Conservation (phyloP, 2,329 filamentous ascomycete species). For the Fusarium kyushuense region DNA sequence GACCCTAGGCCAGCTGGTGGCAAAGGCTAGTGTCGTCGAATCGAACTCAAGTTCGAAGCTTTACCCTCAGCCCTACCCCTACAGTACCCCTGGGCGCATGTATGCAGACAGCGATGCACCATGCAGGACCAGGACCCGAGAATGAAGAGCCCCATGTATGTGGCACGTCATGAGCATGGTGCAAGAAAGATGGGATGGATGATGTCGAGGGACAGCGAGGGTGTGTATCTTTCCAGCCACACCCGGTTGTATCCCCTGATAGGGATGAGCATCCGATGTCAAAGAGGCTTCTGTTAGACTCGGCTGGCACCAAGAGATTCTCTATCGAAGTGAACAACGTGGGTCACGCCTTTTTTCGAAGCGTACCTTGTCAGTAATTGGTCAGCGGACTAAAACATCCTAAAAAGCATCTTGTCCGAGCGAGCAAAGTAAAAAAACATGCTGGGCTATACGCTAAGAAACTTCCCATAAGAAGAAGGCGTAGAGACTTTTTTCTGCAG, state of each 20-base stretch:
- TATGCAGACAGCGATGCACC: slow-evolving; percentile 31
- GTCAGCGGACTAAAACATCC: slow-evolving; percentile 7
- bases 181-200: slow-evolving; percentile 12
- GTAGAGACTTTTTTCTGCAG: slow-evolving; percentile 25
- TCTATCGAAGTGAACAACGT: slow-evolving; percentile 27
- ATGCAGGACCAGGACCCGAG: slow-evolving; percentile 29
- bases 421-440: slow-evolving; percentile 24
- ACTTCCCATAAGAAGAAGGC: neutral
- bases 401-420: slow-evolving; percentile 17
- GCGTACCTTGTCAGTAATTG: slow-evolving; percentile 25
- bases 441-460: slow-evolving; percentile 23
- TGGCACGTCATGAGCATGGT: slow-evolving; percentile 42
- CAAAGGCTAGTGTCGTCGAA: slow-evolving; percentile 40
- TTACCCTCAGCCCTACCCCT: slow-evolving; percentile 46
- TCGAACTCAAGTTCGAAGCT: slow-evolving; percentile 40
- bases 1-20: slow-evolving; percentile 48
- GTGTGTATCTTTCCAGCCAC: slow-evolving; percentile 29
- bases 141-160: slow-evolving; percentile 30
- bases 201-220: slow-evolving; percentile 12
- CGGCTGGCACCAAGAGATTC: slow-evolving; percentile 6
- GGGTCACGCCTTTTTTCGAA: slow-evolving; percentile 31
- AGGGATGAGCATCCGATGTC: slow-evolving; percentile 30
- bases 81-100: slow-evolving; percentile 36
- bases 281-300: slow-evolving; percentile 30
- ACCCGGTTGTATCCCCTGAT: slow-evolving; percentile 24